Conservation (phyloP, 257 asterid species). For the Gentiana dahurica region DNA sequence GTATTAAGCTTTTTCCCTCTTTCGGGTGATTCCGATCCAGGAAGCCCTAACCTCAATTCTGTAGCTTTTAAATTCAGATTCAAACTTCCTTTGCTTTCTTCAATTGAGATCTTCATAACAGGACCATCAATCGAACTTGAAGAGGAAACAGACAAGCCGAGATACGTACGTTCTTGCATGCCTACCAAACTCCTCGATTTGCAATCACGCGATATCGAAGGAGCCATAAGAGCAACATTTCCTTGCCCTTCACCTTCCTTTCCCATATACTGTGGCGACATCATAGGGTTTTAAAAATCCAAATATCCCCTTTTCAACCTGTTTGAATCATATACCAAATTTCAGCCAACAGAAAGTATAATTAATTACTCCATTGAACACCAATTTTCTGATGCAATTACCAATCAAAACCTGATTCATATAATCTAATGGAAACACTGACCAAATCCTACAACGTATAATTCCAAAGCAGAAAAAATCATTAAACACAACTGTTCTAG, state of each 20-base stretch:
- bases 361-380: no score
- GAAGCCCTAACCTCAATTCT: conserved; percentile 82
- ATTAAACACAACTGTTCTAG: no score
- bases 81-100: conserved; percentile 36
- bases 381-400: no score
- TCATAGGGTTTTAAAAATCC: conserved; percentile 13
- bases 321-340: conserved; percentile 6
- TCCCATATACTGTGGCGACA: conserved; percentile 42
- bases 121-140: conserved; percentile 50
- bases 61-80: conserved; percentile 52
- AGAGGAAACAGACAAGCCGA: conserved; percentile 64
- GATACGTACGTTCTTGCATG: conserved; percentile 58
- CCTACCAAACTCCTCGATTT: conserved; percentile 23
- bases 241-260: conserved; percentile 39
- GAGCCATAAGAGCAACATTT: conserved; percentile 35
- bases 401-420: no score
- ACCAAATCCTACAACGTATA: no score
- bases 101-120: conserved; percentile 17
- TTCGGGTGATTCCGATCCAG: conserved; percentile 81
- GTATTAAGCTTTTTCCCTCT: conserved; percentile 31
- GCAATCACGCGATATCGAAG: conserved; percentile 39
- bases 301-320: conserved; percentile 14
- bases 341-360: neutral
- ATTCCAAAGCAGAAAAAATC: no score
- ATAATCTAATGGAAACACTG: no score